Base-by-base conservation (phyloP, 306 rosid genomes). In the Delonix regia region DNA sequence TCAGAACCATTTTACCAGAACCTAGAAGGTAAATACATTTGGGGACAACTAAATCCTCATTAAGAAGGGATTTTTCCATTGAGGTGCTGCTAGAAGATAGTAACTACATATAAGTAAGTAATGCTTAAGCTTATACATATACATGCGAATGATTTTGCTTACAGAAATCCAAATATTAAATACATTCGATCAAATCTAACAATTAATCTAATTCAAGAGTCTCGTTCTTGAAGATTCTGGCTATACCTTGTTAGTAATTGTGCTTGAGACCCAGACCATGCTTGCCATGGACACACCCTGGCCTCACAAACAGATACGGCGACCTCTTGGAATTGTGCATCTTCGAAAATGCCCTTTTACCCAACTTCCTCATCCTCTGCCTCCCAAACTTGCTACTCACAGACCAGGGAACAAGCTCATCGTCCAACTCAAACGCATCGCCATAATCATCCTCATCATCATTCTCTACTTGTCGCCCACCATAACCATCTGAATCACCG, bases 261-360 rank as follows among this genome's bases (percentile, higher is more conserved):
- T 93, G 97, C 85, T 93, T 93, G 83, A 93, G 83, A 0, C 98
- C 97, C 53, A 93, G 55, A 5, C 98, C 98, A 70, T 91, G 97
- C 80, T 93, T 93, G 18, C 98, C 98, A 53, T 89, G 94, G 10
- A 93, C 97, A 65, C 94, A 91, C n/a, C 98, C 98, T 24, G 95
- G 93, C 82, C 84, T 88, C 33, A 83, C 79, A 74, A 83, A 85
- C 76, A 93, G 55, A 78, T 69, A 76, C 0, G 97, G 93, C 15
- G 88, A 77, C 33, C 80, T 86, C 80, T 89, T 93, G 0, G 97
- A 88, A 77, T 59, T 88, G 21, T 77, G 67, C 92, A 88, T 88
- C 84, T 84, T 93, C 42, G 94, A 27, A 71, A 78, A 89, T 5
- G 71, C 87, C 88, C 97, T 89, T 80, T 91, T 91, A 86, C 98